Percentiles rank a stretch among this genome's conserved stretches.
These are phyloP conservation scores for Linderina pennispora DNA, from an alignment of 192 early-diverging fungal species.

Conservation along the genomic window DNA sequence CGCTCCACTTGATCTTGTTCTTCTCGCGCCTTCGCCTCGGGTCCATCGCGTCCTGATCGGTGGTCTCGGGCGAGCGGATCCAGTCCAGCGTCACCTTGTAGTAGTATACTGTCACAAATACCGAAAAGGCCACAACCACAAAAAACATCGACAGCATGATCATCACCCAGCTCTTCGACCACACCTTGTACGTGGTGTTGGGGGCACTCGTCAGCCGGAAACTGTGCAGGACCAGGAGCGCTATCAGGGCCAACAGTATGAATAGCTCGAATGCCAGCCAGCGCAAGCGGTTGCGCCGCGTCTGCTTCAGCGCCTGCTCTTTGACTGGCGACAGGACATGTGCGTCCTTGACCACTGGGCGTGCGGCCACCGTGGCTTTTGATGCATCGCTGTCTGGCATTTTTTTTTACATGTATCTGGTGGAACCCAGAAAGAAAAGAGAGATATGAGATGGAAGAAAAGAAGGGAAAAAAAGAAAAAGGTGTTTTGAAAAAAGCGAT, in stretches of 20 bases:
- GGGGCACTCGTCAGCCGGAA: conserved; percentile 20
- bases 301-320: conserved; percentile 10
- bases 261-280: conserved; percentile 26
- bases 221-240: conserved; percentile 36
- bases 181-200: conserved; percentile 31
- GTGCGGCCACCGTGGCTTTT: neutral
- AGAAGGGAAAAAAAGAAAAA: neutral
- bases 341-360: neutral
- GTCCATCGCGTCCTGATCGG: conserved; percentile 16
- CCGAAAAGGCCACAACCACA: conserved; percentile 20
- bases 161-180: conserved; percentile 47
- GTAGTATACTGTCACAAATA: conserved; percentile 40
- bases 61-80: conserved; percentile 21
- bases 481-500: neutral
- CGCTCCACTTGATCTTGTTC: conserved; percentile 2
- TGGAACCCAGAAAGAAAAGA: neutral
- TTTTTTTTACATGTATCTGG: too few relatives aligned
- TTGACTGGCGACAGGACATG: conserved; percentile 13
- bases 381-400: too few relatives aligned
- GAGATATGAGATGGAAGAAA: neutral
- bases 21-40: conserved; percentile 4
- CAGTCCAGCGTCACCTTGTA: conserved; percentile 25
- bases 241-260: conserved; percentile 22
- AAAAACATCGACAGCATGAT: conserved; percentile 36
- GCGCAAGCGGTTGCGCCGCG: conserved; percentile 11